phyloP scores from a whole-genome alignment of 1,284 basidiomycete genomes.

The Takashimella koratensis region DNA sequence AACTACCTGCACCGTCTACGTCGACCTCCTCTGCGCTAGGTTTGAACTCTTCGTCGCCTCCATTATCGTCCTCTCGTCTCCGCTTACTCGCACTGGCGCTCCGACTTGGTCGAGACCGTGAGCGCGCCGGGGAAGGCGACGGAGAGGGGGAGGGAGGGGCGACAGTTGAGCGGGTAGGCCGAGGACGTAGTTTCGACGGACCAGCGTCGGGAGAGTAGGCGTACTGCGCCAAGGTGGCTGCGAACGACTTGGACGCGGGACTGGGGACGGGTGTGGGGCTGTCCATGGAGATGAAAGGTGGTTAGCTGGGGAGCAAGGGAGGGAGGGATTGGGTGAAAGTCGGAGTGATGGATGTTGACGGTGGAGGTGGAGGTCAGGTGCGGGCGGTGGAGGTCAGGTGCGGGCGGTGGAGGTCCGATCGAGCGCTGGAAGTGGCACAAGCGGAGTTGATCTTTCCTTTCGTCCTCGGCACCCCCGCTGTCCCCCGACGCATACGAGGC shows the following conservation, averaged over 20 bases:
- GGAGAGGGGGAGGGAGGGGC: background rate
- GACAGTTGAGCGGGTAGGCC: background rate
- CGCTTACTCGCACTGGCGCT: background rate
- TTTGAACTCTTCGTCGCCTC: background rate
- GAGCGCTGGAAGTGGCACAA: no score
- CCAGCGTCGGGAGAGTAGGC: slow-evolving; percentile 14
- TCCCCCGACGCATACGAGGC: no score
- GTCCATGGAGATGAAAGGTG: no score
- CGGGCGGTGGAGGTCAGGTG: no score
- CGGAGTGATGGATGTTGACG: no score
- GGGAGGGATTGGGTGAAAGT: no score
- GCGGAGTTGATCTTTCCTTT: no score
- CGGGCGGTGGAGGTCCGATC: no score
- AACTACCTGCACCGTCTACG: background rate
- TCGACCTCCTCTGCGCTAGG: background rate
- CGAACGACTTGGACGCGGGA: slow-evolving; percentile 23
- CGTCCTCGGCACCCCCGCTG: no score
- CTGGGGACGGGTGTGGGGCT: background rate
- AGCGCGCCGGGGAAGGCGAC: background rate
- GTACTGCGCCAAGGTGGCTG: slow-evolving; percentile 20
- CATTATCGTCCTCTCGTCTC: background rate
- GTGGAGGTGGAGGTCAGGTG: no score
- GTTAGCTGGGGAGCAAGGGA: no score
- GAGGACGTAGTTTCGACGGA: background rate
- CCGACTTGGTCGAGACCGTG: background rate